These are phyloP conservation scores for Lentinus brumalis DNA, from an alignment of 768 basidiomycete species.

Conservation along the genomic window DNA sequence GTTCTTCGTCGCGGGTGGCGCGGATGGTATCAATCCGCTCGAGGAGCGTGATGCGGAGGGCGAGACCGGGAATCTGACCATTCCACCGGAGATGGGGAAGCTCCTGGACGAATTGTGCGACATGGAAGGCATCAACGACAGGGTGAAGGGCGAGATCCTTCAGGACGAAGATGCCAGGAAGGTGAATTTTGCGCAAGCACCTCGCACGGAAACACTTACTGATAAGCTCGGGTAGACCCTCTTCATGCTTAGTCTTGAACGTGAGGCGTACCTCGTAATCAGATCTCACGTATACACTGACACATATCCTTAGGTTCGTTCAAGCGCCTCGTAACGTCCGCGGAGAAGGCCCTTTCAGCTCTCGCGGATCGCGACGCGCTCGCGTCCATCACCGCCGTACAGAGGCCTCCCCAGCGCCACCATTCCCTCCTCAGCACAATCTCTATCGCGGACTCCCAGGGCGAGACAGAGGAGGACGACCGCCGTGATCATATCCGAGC, in stretches of 20 bases:
- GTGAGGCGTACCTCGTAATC: slow-evolving; percentile 32
- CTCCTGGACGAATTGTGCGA: slow-evolving; percentile 46
- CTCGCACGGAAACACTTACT: not conserved
- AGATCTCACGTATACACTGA: too few species aligned
- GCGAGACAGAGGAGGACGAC: not conserved
- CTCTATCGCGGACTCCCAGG: not conserved
- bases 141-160: slow-evolving; percentile 43
- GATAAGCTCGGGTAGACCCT: slow-evolving; percentile 35
- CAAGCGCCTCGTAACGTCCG: slow-evolving; percentile 20
- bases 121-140: slow-evolving; percentile 34
- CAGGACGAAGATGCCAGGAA: slow-evolving; percentile 44
- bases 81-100: slow-evolving; percentile 33
- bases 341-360: slow-evolving; percentile 20
- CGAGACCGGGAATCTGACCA: slow-evolving; percentile 9
- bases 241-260: slow-evolving; percentile 48
- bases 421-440: not conserved
- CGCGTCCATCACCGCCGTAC: not conserved
- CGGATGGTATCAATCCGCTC: slow-evolving; percentile 1
- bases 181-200: slow-evolving; percentile 31
- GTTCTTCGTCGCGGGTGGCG: slow-evolving; percentile 29
- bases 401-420: not conserved
- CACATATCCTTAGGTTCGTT: slow-evolving; percentile 13
- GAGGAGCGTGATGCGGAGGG: slow-evolving; percentile 6
- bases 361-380: slow-evolving; percentile 23
- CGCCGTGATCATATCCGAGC: not conserved